Conservation (phyloP, 768 basidiomycete genomes). For the Phlebiopsis flavidoalba region DNA sequence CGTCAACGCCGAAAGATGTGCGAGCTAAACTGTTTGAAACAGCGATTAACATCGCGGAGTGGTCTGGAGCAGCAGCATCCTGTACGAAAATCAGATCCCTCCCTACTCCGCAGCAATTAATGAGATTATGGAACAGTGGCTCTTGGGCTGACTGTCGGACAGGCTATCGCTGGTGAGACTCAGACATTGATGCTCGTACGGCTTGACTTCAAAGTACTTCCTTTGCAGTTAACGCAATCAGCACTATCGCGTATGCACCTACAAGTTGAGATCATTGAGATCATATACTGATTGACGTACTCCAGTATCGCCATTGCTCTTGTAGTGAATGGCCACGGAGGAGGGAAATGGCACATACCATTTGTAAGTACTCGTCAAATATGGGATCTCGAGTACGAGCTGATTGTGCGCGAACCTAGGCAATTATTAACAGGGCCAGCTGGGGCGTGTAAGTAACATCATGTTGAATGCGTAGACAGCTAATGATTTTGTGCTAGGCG, state of each 20-base stretch:
- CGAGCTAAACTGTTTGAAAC: not conserved
- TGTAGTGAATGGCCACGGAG: constrained; percentile 25
- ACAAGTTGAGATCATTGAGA: not conserved
- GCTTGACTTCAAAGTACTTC: not conserved
- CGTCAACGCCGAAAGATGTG: not conserved
- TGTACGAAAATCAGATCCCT: constrained; percentile 11
- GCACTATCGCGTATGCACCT: constrained; percentile 6
- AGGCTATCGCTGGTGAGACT: constrained; percentile 21
- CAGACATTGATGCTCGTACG: not conserved
- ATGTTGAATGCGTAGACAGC: not conserved
- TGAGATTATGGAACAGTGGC: constrained; percentile 17
- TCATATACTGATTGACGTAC: not conserved
- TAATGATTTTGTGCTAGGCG: constrained; percentile 13
- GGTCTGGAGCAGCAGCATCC: constrained; percentile 27
- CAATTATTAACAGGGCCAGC: constrained; percentile 22
- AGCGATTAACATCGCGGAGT: constrained; percentile 30
- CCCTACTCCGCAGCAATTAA: not conserved
- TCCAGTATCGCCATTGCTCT: constrained; percentile 24
- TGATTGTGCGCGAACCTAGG: constrained; percentile 9
- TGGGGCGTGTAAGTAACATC: constrained; percentile 23
- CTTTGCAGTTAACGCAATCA: constrained; percentile 8
- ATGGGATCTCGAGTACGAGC: not conserved
- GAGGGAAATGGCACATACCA: constrained; percentile 29
- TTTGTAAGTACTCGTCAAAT: constrained; percentile 18
- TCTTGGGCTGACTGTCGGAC: constrained; percentile 25